Percentiles rank a stretch among this genome's conserved stretches.
These are phyloP conservation scores for Ciborinia camelliae DNA, from an alignment of 2,329 filamentous ascomycete species.

Conservation along the genomic window DNA sequence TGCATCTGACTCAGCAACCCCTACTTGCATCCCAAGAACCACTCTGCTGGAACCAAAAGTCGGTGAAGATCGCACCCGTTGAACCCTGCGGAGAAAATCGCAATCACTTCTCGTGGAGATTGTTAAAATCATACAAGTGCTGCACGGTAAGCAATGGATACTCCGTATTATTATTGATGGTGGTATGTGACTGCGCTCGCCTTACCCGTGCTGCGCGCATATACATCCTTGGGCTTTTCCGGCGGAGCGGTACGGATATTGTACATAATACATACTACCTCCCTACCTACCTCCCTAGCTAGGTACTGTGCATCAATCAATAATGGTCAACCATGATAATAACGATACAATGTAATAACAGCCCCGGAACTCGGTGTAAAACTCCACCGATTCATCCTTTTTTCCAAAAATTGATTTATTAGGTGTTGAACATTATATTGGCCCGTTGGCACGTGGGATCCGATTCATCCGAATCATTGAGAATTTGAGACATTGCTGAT, in stretches of 20 bases:
- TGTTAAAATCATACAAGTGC: neutral
- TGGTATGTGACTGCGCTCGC: neutral
- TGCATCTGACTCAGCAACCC: neutral
- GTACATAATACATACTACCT: no score
- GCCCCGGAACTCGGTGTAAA: neutral
- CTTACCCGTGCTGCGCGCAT: neutral
- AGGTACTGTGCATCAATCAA: no score
- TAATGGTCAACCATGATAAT: neutral
- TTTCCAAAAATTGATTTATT: neutral
- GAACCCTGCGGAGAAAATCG: neutral
- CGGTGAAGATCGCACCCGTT: constrained; percentile 8
- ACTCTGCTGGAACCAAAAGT: constrained; percentile 14
- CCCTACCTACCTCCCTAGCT: no score
- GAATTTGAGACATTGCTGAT: no score
- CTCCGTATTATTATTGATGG: no score
- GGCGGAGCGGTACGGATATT: neutral
- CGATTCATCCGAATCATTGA: neutral
- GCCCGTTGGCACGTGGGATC: neutral
- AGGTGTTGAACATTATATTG: no score
- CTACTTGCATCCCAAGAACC: constrained; percentile 10
- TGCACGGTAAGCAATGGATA: neutral
- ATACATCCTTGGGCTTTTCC: no score
- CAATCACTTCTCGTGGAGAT: no score
- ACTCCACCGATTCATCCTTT: neutral
- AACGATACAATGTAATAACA: neutral